phyloP scores from a whole-genome alignment of 2,329 filamentous ascomycete species.

The Rhinocladiella similis region DNA sequence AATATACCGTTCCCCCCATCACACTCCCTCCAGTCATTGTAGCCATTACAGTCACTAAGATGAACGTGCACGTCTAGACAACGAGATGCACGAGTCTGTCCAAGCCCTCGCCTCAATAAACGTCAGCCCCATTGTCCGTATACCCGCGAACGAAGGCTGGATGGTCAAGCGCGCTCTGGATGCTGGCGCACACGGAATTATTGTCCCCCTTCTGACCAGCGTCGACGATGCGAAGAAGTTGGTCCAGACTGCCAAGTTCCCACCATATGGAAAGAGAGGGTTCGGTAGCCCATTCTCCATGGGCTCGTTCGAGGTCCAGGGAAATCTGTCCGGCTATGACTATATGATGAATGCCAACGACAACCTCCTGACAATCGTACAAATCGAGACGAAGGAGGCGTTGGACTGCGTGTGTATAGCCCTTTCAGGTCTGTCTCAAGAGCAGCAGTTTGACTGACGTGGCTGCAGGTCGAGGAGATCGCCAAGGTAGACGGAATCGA shows the following conservation, averaged over 20 bases:
- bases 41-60: not conserved
- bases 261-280: constrained; percentile 54
- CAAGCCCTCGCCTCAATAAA: constrained; percentile 45
- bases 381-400: constrained; percentile 44
- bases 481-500: constrained; percentile 55
- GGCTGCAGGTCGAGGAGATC: constrained; percentile 48
- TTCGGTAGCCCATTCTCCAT: constrained; percentile 58
- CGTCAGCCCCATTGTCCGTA: constrained; percentile 47
- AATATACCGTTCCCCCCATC: not conserved
- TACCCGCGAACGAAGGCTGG: constrained; percentile 60
- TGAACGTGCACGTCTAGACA: constrained; percentile 20
- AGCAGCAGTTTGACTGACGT: constrained; percentile 1
- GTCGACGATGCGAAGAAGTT: constrained; percentile 54
- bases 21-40: not conserved
- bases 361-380: constrained; percentile 51
- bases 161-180: constrained; percentile 64
- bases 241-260: constrained; percentile 57
- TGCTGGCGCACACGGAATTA: constrained; percentile 59
- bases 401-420: constrained; percentile 36
- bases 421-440: not conserved
- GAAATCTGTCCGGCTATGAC: constrained; percentile 41
- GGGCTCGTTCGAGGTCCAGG: constrained; percentile 42
- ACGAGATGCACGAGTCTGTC: constrained; percentile 57
- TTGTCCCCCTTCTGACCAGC: constrained; percentile 55
- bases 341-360: constrained; percentile 59